These are phyloP conservation scores for Globisporangium acanthophoron DNA, from an alignment of 352 stramenopile species.

Conservation along the genomic window DNA sequence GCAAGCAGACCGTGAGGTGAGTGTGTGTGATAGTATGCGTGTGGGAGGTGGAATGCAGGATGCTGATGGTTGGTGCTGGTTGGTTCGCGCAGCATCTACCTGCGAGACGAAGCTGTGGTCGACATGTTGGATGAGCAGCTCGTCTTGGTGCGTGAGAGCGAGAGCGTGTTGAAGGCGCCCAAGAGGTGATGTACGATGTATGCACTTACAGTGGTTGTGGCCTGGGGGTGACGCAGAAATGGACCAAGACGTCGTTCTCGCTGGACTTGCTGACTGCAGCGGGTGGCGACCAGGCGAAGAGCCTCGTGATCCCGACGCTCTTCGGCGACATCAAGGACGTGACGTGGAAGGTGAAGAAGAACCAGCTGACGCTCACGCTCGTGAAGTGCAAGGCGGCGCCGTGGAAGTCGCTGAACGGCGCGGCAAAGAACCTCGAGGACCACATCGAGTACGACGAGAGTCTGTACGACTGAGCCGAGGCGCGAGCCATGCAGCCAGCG, in stretches of 20 bases:
- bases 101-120: slow-evolving; percentile 51
- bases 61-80: not conserved
- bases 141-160: slow-evolving; percentile 38
- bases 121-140: slow-evolving; percentile 58
- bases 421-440: slow-evolving; percentile 74
- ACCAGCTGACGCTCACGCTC: slow-evolving; percentile 65
- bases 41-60: not conserved
- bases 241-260: slow-evolving; percentile 71
- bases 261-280: slow-evolving; percentile 49
- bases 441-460: slow-evolving; percentile 85
- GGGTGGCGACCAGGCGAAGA: slow-evolving; percentile 42
- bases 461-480: slow-evolving; percentile 47
- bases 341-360: slow-evolving; percentile 50
- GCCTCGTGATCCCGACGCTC: slow-evolving; percentile 66
- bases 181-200: not conserved
- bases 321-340: slow-evolving; percentile 64
- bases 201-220: not conserved
- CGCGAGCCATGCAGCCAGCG: not conserved
- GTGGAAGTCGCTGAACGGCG: slow-evolving; percentile 80
- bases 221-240: slow-evolving; percentile 34
- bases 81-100: slow-evolving; percentile 48
- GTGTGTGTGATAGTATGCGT: not conserved
- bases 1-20: slow-evolving; percentile 58
- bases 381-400: slow-evolving; percentile 45
- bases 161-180: not conserved